phyloP scores from a whole-genome alignment of 129 eudicot genomes.

The Artemisia argyi region DNA sequence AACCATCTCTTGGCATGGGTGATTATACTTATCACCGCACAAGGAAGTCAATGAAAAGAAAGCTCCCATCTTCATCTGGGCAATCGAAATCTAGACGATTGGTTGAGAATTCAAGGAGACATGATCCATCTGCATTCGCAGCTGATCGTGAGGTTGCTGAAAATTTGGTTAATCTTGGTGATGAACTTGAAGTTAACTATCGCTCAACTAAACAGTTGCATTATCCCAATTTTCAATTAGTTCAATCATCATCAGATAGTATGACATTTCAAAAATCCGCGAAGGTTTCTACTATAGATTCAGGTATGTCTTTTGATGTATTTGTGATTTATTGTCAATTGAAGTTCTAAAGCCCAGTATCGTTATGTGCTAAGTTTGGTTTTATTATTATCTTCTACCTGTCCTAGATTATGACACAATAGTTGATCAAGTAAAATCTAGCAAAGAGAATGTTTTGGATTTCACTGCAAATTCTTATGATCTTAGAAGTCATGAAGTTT shows the following conservation, averaged over 20 bases:
- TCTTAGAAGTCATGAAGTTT: conserved; percentile 24
- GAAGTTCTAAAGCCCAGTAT: conserved; percentile 10
- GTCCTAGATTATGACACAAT: conserved; percentile 20
- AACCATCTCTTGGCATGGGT: conserved; percentile 36
- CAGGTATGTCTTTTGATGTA: conserved; percentile 38
- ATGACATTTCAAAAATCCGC: conserved; percentile 30
- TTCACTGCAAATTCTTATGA: conserved; percentile 14
- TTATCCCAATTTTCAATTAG: conserved; percentile 24
- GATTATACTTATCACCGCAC: conserved; percentile 65
- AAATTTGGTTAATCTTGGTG: conserved; percentile 9
- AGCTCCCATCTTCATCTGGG: conserved; percentile 45
- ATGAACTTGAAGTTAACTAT: conserved; percentile 20
- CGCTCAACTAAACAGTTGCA: conserved; percentile 21
- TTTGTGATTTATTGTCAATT: conserved; percentile 13
- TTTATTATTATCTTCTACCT: conserved; percentile 5
- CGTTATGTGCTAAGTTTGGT: conserved; percentile 2
- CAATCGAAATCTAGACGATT: conserved; percentile 34
- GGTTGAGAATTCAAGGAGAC: conserved; percentile 40
- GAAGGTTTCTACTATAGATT: conserved; percentile 31
- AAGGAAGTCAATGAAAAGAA: conserved; percentile 50
- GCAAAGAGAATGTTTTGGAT: conserved; percentile 23
- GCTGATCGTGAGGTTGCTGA: conserved; percentile 32
- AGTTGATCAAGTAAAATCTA: conserved; percentile 26
- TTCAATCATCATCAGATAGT: conserved; percentile 27
- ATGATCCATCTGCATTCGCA: conserved; percentile 21